Percentiles rank a stretch among this genome's conserved stretches.
These are phyloP conservation scores for Choiromyces venosus DNA, from an alignment of 495 filamentous ascomycete genomes.

Conservation along the genomic window DNA sequence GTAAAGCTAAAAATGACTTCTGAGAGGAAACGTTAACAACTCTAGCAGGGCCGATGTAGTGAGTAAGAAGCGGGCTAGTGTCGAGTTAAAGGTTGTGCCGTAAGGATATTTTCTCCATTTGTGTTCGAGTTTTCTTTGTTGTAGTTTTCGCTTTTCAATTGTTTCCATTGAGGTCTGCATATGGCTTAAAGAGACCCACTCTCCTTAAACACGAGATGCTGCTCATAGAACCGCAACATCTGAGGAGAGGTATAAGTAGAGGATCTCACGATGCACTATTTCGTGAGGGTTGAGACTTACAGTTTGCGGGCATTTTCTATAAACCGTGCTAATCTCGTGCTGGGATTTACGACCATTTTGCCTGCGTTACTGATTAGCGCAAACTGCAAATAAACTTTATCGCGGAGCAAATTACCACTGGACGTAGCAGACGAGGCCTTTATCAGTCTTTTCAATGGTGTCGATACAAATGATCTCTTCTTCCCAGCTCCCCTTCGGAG, in stretches of 20 bases:
- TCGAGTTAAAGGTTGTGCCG: not conserved
- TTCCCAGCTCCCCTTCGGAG: slow-evolving; percentile 56
- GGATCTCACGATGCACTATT: not conserved
- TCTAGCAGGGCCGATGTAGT: not conserved
- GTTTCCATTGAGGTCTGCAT: not conserved
- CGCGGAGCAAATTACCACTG: slow-evolving; percentile 33
- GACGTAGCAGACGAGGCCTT: slow-evolving; percentile 40
- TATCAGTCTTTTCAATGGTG: slow-evolving; percentile 53
- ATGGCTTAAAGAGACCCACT: slow-evolving; percentile 32
- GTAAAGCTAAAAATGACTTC: not conserved
- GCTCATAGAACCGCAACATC: slow-evolving; percentile 60
- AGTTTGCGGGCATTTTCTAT: slow-evolving; percentile 57
- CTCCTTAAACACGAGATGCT: slow-evolving; percentile 47
- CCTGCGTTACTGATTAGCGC: slow-evolving; percentile 36
- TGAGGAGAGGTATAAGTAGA: slow-evolving; percentile 33
- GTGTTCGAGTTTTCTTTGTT: not conserved
- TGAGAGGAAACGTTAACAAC: not conserved
- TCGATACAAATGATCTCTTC: slow-evolving; percentile 53
- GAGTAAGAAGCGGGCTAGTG: not conserved
- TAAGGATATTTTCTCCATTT: not conserved
- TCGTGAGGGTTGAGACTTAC: slow-evolving; percentile 42
- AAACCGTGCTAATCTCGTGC: slow-evolving; percentile 53
- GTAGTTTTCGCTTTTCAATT: not conserved
- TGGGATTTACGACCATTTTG: slow-evolving; percentile 57
- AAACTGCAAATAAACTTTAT: not conserved